A percentile compares a stretch with the other conserved stretches of the same genome.
These are phyloP conservation scores for Leccinum olivaceopallidum DNA, from an alignment of 768 basidiomycete genomes.

Conservation along the genomic window DNA sequence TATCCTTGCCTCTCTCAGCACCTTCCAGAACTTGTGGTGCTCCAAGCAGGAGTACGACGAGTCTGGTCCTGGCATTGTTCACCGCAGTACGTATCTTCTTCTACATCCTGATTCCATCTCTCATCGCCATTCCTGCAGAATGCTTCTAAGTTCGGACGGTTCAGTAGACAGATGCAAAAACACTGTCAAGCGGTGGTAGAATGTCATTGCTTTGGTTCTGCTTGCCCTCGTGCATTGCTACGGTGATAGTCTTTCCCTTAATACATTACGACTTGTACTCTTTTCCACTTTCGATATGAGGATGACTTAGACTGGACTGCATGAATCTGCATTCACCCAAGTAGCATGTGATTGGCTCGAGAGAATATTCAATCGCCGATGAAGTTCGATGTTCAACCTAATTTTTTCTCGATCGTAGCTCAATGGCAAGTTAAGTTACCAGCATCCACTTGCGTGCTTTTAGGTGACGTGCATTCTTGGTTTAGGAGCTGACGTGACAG, in stretches of 20 bases:
- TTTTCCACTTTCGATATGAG: constrained; percentile 8
- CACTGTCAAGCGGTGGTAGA: constrained; percentile 30
- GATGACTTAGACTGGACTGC: background rate
- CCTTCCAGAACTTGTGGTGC: constrained; percentile 98
- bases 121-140: constrained; percentile 13
- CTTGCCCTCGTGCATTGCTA: constrained; percentile 16
- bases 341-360: background rate
- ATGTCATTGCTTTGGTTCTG: constrained; percentile 20
- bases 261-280: constrained; percentile 25
- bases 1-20: constrained; percentile 84
- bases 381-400: background rate
- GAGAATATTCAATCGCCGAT: background rate
- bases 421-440: no score
- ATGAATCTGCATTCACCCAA: background rate
- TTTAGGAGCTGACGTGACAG: background rate
- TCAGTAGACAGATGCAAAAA: constrained; percentile 21
- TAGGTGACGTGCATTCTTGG: background rate
- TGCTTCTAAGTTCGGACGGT: constrained; percentile 27
- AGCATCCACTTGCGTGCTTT: no score
- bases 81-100: constrained; percentile 58
- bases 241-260: constrained; percentile 15
- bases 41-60: constrained; percentile 93
- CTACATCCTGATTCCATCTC: background rate
- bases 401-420: background rate
- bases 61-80: constrained; percentile 75